Evolutionary conservation across 352 stramenopile genomes (phyloP).

Genomic region (Phytophthora rubi): DNA sequence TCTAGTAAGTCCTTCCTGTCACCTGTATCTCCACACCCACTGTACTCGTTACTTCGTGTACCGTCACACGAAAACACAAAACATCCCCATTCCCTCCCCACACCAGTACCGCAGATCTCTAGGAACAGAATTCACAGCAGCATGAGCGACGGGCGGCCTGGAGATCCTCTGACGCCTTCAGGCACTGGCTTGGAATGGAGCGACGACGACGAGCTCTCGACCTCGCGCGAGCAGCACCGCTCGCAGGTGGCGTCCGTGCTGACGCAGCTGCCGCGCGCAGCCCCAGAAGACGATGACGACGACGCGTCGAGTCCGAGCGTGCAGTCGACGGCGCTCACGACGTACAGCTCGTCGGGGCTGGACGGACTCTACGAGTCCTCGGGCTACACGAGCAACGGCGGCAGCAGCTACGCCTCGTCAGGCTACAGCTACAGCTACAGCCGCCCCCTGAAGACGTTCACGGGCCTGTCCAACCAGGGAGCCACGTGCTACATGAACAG

Average conservation of each 20-base stretch:
- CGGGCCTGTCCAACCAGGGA: conserved; percentile 89
- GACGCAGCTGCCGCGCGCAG: conserved; percentile 36
- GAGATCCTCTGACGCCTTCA: neutral
- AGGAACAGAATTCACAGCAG: neutral
- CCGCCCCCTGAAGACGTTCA: conserved; percentile 54
- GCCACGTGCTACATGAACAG: conserved; percentile 96
- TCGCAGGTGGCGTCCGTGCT: conserved; percentile 42
- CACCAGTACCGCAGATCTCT: conserved; percentile 25
- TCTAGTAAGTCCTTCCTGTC: neutral
- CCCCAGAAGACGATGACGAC: conserved; percentile 22
- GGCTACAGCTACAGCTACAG: conserved; percentile 22
- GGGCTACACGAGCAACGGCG: conserved; percentile 35
- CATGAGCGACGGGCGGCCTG: conserved; percentile 29
- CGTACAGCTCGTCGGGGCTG: conserved; percentile 51
- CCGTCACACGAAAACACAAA: conserved; percentile 2
- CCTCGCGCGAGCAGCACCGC: conserved; percentile 35
- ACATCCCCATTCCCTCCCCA: neutral
- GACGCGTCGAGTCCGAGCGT: conserved; percentile 29
- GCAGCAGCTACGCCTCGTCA: conserved; percentile 32
- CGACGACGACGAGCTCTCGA: conserved; percentile 32
- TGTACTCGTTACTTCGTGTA: conserved; percentile 19
- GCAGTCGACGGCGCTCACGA: conserved; percentile 52
- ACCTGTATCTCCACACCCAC: conserved; percentile 2
- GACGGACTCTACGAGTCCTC: conserved; percentile 68
- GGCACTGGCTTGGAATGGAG: conserved; percentile 21